phyloP scores from a whole-genome alignment of 371 early-diverging fungal species.

The Mucor racemosus region DNA sequence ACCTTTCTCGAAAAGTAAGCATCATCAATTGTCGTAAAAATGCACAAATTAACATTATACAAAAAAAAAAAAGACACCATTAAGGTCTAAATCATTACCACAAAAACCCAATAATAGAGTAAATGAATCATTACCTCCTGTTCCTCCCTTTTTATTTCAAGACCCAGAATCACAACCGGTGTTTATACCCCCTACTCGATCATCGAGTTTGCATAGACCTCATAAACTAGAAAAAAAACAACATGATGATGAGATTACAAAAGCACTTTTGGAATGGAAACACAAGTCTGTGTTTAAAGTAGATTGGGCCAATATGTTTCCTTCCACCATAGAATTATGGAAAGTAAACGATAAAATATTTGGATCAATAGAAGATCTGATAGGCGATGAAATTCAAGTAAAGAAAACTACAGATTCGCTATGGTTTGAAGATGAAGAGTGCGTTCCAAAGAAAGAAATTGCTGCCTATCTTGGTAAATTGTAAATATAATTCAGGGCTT shows the following conservation, averaged over 20 bases:
- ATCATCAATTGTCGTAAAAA: neutral
- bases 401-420: constrained; percentile 15
- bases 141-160: constrained; percentile 4
- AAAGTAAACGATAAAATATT: constrained; percentile 19
- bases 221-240: neutral
- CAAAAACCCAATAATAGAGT: neutral
- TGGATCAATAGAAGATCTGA: constrained; percentile 24
- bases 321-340: constrained; percentile 20
- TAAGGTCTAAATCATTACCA: constrained; percentile 21
- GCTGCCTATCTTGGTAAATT: constrained; percentile 41
- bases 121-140: constrained; percentile 1
- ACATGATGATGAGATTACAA: constrained; percentile 21
- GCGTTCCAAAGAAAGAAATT: constrained; percentile 24
- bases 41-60: neutral
- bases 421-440: constrained; percentile 37
- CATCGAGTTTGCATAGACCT: constrained; percentile 18
- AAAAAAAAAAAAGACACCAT: neutral
- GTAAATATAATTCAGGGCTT: constrained; percentile 15
- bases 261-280: constrained; percentile 37
- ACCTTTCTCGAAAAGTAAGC: constrained; percentile 7
- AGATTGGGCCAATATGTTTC: constrained; percentile 24
- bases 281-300: constrained; percentile 30
- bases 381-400: constrained; percentile 8
- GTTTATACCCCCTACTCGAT: constrained; percentile 21
- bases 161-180: neutral